Evolutionary conservation across 2,329 filamentous ascomycete genomes (phyloP).

Genomic region (Trichoderma brevicompactum): DNA sequence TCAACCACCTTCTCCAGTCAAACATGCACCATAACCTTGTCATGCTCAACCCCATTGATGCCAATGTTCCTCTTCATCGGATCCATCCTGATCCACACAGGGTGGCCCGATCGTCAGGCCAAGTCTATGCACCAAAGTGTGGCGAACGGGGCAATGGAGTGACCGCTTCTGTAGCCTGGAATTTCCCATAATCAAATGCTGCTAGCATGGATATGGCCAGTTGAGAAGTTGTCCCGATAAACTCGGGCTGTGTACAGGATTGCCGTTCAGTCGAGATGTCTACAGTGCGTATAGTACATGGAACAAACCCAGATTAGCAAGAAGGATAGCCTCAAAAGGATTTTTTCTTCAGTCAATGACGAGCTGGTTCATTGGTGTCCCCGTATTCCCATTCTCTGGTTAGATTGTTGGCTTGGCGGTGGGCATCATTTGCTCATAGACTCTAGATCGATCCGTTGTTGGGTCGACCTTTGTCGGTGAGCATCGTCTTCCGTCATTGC

Average conservation of each 20-base stretch:
- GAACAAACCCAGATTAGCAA: neutral
- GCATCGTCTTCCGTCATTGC: neutral
- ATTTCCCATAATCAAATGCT: neutral
- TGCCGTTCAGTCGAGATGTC: neutral
- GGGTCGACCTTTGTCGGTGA: neutral
- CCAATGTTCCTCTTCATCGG: neutral
- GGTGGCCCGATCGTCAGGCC: conserved; percentile 11
- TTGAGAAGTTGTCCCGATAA: neutral
- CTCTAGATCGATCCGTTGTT: conserved; percentile 13
- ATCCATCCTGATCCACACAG: neutral
- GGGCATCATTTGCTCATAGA: neutral
- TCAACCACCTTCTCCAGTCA: neutral
- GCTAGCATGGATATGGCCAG: neutral
- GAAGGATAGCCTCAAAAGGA: neutral
- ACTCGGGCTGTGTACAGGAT: neutral
- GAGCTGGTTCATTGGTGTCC: neutral
- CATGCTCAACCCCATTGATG: neutral
- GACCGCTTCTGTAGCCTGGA: neutral
- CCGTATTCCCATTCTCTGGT: neutral
- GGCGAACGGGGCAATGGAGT: conserved; percentile 17
- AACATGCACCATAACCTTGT: neutral
- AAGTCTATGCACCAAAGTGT: neutral
- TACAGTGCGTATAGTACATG: neutral
- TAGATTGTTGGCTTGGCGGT: neutral
- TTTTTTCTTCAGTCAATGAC: neutral